phyloP scores from a whole-genome alignment of 805 yeast species.

The Metschnikowia dekortorum region DNA sequence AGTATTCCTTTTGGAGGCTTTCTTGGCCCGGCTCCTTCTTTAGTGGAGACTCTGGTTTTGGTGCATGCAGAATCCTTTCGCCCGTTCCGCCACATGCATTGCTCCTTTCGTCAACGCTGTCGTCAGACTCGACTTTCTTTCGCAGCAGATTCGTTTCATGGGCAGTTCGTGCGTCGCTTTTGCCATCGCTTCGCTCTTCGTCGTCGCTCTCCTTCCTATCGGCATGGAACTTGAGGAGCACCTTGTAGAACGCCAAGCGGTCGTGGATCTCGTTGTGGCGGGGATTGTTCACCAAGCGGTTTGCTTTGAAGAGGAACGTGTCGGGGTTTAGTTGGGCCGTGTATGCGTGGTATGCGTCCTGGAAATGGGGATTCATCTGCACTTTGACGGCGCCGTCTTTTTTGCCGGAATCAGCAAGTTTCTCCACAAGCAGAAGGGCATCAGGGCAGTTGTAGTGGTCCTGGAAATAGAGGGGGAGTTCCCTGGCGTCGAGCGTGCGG shows the following conservation, averaged over 20 bases:
- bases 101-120: too few species aligned
- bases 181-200: not conserved
- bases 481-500: not conserved
- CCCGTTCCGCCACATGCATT: too few species aligned
- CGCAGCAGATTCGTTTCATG: too few species aligned
- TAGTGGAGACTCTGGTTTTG: not conserved
- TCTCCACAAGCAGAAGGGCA: slow-evolving; percentile 64
- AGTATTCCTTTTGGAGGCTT: not conserved
- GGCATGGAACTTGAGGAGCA: slow-evolving; percentile 41
- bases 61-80: not conserved
- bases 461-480: slow-evolving; percentile 52
- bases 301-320: slow-evolving; percentile 48
- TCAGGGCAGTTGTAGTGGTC: slow-evolving; percentile 49
- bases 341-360: slow-evolving; percentile 9
- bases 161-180: too few species aligned
- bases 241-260: slow-evolving; percentile 45
- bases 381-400: slow-evolving; percentile 73
- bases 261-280: slow-evolving; percentile 38
- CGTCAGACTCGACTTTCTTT: too few species aligned
- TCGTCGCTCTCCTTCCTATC: not conserved
- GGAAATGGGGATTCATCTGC: slow-evolving; percentile 46
- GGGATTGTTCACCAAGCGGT: slow-evolving; percentile 45
- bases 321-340: slow-evolving; percentile 39
- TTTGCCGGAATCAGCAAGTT: slow-evolving; percentile 47
- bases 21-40: not conserved